Evolutionary conservation across 176 grass and related monocot genomes (phyloP).

Genomic region (Oryza rufipogon): DNA sequence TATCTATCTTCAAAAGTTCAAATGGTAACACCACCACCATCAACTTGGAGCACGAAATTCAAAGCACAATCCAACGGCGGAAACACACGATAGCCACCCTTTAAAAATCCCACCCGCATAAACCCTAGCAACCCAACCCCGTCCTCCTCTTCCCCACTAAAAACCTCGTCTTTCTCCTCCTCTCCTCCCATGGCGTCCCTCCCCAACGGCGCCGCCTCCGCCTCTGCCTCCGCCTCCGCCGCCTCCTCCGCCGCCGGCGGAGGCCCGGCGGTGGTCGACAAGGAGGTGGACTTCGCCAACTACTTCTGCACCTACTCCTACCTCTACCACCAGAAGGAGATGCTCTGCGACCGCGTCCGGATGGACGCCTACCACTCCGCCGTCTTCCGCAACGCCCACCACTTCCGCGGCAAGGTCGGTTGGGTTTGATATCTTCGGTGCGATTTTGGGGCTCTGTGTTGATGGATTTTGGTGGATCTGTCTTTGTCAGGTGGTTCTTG

Average conservation of each 20-base stretch:
- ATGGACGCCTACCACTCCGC: constrained; percentile 95
- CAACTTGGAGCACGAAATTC: constrained; percentile 1
- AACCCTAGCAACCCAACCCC: constrained; percentile 54
- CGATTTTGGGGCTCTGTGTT: not conserved
- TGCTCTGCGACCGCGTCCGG: constrained; percentile 92
- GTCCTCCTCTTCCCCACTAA: not conserved
- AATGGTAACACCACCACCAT: not conserved
- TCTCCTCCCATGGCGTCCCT: constrained; percentile 49
- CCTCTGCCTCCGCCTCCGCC: constrained; percentile 26
- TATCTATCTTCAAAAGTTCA: no score
- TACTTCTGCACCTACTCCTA: constrained; percentile 97
- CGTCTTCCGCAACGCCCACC: constrained; percentile 83
- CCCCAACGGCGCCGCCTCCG: constrained; percentile 47
- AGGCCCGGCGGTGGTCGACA: constrained; percentile 55
- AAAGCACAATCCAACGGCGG: constrained; percentile 44
- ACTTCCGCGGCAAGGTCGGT: constrained; percentile 82
- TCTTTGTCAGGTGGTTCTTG: constrained; percentile 74
- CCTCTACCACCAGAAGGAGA: constrained; percentile 99
- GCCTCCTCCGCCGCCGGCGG: constrained; percentile 9
- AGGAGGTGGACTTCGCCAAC: constrained; percentile 95
- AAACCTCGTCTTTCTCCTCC: not conserved
- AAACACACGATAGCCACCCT: not conserved
- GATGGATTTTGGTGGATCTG: constrained; percentile 41
- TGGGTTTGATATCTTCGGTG: not conserved
- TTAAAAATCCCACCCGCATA: constrained; percentile 39